Evolutionary conservation across 352 stramenopile genomes (phyloP).

Genomic region (Elongisporangium undulatum): DNA sequence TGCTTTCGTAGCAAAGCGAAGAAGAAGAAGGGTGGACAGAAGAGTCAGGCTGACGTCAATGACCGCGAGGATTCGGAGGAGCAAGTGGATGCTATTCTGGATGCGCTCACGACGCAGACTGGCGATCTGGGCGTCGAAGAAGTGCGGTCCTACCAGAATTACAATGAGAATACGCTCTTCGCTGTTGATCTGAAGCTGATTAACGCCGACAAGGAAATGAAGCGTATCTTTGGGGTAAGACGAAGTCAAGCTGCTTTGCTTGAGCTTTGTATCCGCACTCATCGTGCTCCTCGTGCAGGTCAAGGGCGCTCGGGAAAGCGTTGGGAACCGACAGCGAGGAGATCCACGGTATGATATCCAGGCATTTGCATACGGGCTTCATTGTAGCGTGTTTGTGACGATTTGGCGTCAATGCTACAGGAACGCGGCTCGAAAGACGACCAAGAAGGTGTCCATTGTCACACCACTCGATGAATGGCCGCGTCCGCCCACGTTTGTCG

Average conservation of each 20-base stretch:
- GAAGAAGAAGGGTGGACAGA: constrained; percentile 16
- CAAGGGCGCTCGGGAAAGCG: constrained; percentile 45
- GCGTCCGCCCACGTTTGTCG: constrained; percentile 82
- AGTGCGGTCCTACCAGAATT: constrained; percentile 19
- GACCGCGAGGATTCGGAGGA: constrained; percentile 23
- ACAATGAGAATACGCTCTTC: constrained; percentile 57
- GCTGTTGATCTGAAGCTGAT: constrained; percentile 65
- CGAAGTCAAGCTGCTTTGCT: neutral
- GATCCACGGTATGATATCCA: constrained; percentile 40
- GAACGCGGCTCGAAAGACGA: constrained; percentile 46
- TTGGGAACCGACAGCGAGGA: constrained; percentile 36
- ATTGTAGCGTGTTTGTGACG: neutral
- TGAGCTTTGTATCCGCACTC: neutral
- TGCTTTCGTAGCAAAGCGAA: constrained; percentile 6
- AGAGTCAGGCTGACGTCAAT: constrained; percentile 4
- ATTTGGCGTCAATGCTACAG: constrained; percentile 13
- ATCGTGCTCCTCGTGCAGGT: constrained; percentile 28
- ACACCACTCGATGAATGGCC: constrained; percentile 80
- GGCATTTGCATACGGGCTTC: neutral
- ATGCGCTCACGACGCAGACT: constrained; percentile 46
- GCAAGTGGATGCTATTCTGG: constrained; percentile 64
- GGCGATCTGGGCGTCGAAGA: constrained; percentile 35
- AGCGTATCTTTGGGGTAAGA: constrained; percentile 80
- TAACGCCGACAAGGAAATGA: constrained; percentile 88
- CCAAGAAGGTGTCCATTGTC: constrained; percentile 75